Conservation (phyloP, 176 grass and related monocot genomes). For the Elaeis guineensis region DNA sequence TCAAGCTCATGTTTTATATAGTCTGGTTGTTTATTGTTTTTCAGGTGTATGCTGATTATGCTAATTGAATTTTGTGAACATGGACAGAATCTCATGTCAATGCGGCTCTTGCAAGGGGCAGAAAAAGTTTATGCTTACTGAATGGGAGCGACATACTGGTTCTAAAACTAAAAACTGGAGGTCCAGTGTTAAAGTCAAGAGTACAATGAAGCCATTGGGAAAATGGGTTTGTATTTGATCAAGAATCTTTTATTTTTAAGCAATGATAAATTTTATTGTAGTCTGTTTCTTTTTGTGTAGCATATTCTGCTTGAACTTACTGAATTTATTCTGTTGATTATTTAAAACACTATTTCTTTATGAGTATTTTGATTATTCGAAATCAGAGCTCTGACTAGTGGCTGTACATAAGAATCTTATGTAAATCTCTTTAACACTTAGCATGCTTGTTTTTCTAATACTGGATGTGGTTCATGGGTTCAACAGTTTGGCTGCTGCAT, state of each 20-base stretch:
- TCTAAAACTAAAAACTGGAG: conserved; percentile 25
- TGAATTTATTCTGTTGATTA: no score
- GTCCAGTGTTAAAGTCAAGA: conserved; percentile 17
- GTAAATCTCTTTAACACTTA: no score
- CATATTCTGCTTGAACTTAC: no score
- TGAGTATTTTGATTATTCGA: no score
- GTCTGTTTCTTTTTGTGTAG: no score
- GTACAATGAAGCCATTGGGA: conserved; percentile 9
- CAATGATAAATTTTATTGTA: background rate
- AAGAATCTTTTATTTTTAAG: background rate
- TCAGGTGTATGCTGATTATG: conserved; percentile 4
- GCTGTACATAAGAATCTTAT: no score
- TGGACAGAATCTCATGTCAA: conserved; percentile 3
- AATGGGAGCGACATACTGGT: conserved; percentile 23
- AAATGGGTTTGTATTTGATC: conserved; percentile 11
- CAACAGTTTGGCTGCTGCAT: no score
- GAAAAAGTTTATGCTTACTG: conserved; percentile 21
- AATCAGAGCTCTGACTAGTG: no score
- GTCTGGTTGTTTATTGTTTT: background rate
- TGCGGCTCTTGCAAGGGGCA: conserved; percentile 25
- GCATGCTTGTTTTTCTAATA: no score
- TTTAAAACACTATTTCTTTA: no score
- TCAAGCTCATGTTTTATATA: no score
- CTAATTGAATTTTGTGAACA: conserved; percentile 1
- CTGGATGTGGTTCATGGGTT: no score